Evolutionary conservation across 2,329 filamentous ascomycete species (phyloP).

Genomic region (Fusarium sterilihyphosum): DNA sequence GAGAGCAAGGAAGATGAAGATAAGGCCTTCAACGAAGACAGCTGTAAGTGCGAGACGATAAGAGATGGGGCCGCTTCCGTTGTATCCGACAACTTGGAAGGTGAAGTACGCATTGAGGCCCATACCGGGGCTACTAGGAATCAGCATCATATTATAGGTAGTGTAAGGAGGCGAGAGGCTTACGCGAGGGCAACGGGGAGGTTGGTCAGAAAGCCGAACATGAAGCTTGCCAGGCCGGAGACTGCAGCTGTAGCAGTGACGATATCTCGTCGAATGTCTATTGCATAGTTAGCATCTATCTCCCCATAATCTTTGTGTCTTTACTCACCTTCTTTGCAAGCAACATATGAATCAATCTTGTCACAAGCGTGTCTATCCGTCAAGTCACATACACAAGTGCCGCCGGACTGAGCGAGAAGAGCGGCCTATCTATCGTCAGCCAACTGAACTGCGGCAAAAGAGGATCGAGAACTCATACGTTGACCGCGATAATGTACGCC

Average conservation of each 20-base stretch:
- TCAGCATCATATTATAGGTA: constrained; percentile 11
- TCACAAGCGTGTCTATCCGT: constrained; percentile 58
- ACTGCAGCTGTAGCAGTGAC: constrained; percentile 87
- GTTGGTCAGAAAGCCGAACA: constrained; percentile 84
- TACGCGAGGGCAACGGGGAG: constrained; percentile 65
- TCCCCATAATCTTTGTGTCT: too few species aligned
- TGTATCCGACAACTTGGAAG: constrained; percentile 72
- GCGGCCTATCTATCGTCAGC: constrained; percentile 62
- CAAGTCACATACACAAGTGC: constrained; percentile 74
- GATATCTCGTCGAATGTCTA: constrained; percentile 76
- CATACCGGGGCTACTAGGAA: constrained; percentile 66
- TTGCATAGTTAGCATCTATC: background rate
- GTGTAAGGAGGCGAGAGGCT: background rate
- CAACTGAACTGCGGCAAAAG: background rate
- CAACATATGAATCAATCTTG: constrained; percentile 54
- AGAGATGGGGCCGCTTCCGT: constrained; percentile 65
- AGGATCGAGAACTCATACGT: constrained; percentile 53
- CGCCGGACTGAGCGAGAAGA: constrained; percentile 79
- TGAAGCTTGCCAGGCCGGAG: constrained; percentile 76
- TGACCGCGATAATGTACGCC: constrained; percentile 86
- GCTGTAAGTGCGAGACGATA: constrained; percentile 71
- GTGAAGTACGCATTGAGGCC: constrained; percentile 75
- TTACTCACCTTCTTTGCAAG: constrained; percentile 59
- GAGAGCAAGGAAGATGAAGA: constrained; percentile 71
- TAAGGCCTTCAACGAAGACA: constrained; percentile 71